Conservation (phyloP, 805 yeast species). For the Hanseniaspora thailandica region DNA sequence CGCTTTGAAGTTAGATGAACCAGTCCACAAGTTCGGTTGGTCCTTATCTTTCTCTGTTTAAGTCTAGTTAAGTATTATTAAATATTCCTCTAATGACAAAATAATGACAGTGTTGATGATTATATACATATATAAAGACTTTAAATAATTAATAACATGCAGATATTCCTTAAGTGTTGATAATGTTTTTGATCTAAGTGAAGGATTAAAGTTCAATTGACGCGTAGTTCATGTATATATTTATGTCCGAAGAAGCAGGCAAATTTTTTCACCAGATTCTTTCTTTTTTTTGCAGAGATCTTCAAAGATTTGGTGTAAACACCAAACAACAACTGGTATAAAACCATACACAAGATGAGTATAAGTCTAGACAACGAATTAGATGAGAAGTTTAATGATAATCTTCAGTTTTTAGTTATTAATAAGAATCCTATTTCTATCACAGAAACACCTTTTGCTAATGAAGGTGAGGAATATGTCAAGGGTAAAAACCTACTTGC, state of each 20-base stretch:
- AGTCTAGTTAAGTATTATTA: constrained; percentile 15
- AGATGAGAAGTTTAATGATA: background rate
- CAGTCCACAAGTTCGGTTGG: constrained; percentile 96
- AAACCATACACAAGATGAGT: background rate
- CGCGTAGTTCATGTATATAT: no score
- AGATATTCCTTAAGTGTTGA: no score
- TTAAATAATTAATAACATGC: no score
- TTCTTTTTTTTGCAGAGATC: no score
- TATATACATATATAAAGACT: no score
- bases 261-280: no score
- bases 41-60: constrained; percentile 88
- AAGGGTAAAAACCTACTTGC: background rate
- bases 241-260: no score
- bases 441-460: background rate
- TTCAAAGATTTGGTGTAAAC: no score
- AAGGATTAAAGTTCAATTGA: no score
- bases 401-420: background rate
- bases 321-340: background rate
- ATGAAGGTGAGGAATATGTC: background rate
- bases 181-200: no score
- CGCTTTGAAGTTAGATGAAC: constrained; percentile 87
- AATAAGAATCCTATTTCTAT: background rate
- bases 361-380: background rate
- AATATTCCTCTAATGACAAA: background rate
- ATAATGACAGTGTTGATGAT: background rate